Evolutionary conservation across 1,284 basidiomycete genomes (phyloP), one percentile per base, ranked within the genome.

Genomic region (Ceratobasidium sp.): DNA sequence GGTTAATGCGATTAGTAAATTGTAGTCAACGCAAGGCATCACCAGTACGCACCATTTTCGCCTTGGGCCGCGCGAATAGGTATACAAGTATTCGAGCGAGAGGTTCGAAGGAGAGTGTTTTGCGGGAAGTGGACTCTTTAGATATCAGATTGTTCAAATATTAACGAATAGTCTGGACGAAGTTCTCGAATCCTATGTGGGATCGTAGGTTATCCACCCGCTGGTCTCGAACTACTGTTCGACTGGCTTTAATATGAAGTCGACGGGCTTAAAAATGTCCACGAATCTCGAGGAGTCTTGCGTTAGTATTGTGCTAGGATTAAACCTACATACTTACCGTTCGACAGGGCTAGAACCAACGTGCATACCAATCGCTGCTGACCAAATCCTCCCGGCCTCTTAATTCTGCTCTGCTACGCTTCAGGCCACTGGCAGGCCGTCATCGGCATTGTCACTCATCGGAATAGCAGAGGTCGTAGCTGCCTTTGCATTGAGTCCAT

Each of bases 221-320:
- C 81, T 97, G 97, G 75, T 95, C 93, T 93, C 93, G 96, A 73
- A 90, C 91, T 2, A 90, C 87, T 0, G 87, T 86, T 95, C 95
- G 96, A n/a, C 98, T 85, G 76, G 98, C 96, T 81, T 98, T 98
- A 85, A 98, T 76, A 98, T 88, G 80, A 98, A 98, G 82, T 98
- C 98, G 84, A 98, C 91, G 17, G 90, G 91, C 79, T 98, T 96
- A 9, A 98, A 86, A 1, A 95, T 94, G 78, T 96, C 92, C 0
- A 88, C 83, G 78, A 97, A 93, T 56, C 93, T 86, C 41, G 90
- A 85, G 14, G 63, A 59, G 66, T 76, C 75, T 59, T 11, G 41
- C 22, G 50, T 24, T 19, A 24, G 41, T 59, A n/a, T 31, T 57
- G 9, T 29, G 31, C 2, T 15, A 27, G 11, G 33, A 50, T 14